Conservation (phyloP, 2,329 filamentous ascomycete genomes). For the Colletotrichum cordylinicola region DNA sequence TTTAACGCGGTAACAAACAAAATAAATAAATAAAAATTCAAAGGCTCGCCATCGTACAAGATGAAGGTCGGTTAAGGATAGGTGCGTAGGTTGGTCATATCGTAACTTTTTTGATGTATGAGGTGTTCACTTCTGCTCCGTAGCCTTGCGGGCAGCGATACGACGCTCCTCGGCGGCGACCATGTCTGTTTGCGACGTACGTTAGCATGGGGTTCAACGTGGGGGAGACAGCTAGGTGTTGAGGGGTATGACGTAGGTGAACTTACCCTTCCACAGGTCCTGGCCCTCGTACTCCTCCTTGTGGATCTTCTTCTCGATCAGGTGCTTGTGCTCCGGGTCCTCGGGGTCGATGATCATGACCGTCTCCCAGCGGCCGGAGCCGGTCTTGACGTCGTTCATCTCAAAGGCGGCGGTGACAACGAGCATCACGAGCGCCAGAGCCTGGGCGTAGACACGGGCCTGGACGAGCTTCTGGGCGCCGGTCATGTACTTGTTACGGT, state of each 20-base stretch:
- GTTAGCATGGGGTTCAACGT: not conserved
- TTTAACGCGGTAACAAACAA: not conserved
- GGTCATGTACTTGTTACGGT: slow-evolving; percentile 76
- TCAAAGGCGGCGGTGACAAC: slow-evolving; percentile 85
- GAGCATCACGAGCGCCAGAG: slow-evolving; percentile 83
- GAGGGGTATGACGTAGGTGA: not conserved
- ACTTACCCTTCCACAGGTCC: slow-evolving; percentile 88
- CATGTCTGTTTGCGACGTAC: slow-evolving; percentile 69
- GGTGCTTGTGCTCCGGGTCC: slow-evolving; percentile 81
- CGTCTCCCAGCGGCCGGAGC: slow-evolving; percentile 83
- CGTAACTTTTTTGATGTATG: not conserved
- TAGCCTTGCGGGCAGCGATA: slow-evolving; percentile 43
- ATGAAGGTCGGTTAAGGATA: not conserved
- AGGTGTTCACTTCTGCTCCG: slow-evolving; percentile 16
- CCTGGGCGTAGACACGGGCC: slow-evolving; percentile 93
- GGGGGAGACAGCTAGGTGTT: not conserved
- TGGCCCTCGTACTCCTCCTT: slow-evolving; percentile 87
- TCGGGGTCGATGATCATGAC: slow-evolving; percentile 80
- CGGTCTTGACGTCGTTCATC: slow-evolving; percentile 76
- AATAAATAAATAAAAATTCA: not conserved
- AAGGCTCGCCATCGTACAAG: slow-evolving; percentile 7
- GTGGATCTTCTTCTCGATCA: slow-evolving; percentile 87
- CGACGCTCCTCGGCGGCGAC: slow-evolving; percentile 78
- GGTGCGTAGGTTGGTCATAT: not conserved
- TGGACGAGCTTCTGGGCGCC: slow-evolving; percentile 89